Base-by-base conservation (phyloP, 139 green algal species). In the Astrephomene gubernaculifera region DNA sequence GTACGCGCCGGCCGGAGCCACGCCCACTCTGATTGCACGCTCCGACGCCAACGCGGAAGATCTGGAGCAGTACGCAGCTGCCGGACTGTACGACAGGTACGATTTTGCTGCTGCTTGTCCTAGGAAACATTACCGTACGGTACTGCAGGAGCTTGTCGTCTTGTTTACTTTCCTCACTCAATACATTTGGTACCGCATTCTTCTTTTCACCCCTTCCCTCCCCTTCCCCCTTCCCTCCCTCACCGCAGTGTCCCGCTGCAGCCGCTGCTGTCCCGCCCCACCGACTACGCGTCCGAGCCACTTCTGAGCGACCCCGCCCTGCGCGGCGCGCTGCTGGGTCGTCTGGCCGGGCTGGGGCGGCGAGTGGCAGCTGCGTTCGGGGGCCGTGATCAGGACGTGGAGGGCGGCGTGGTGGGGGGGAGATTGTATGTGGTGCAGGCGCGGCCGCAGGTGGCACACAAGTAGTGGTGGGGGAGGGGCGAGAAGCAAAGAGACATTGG, bases 41-140 rank as follows among this genome's bases (percentile, higher is more conserved):
- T 98, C 93, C 36, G 97, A 99, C 88, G 98, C 95, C 35, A 99
- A 99, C 84, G 97, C 95, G 17, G 96, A 98, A 87, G 96, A 98
- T 82, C 89, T 98, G 72, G 95, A 96, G 74, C 89, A 90, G 39
- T 97, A 97, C 86, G 95, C 96, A 2, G 95, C 95, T 1, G 96
- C 96, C 31, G 95, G 95, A 1, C 86, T 97, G 54, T 97, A 97
- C 84, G 95, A 97, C 90, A 90, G 86, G 89, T 92, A 39, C 9
- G 79, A 35, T 27, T 52, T 5, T 72, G 61, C 7, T 27, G 64
- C 35, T 17, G 25, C 19, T 21, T 6, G n/a, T 29, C 61, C 10
- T 69, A n/a, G n/a, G n/a, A n/a, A n/a, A n/a, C n/a, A n/a, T n/a
- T n/a, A n/a, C n/a, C n/a, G n/a, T n/a, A n/a, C n/a, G n/a, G n/a